phyloP scores from a whole-genome alignment of 2,329 filamentous ascomycete genomes.

The Fusarium subglutinans region DNA sequence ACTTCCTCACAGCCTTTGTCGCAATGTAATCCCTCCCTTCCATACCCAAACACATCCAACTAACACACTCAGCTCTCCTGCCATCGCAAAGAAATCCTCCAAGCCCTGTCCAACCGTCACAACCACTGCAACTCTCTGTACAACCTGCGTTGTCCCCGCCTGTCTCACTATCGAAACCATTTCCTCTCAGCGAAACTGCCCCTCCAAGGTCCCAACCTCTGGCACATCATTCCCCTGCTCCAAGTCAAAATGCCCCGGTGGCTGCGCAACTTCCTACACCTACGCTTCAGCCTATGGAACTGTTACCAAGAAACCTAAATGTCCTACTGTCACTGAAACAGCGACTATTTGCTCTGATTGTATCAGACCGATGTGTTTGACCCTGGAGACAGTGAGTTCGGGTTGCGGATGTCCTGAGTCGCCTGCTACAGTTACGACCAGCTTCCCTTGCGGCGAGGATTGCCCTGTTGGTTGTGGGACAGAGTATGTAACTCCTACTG shows the following conservation, averaged over 20 bases:
- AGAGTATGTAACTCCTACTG: constrained; percentile 40
- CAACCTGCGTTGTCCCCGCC: constrained; percentile 44
- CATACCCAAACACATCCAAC: not conserved
- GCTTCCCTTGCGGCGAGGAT: constrained; percentile 40
- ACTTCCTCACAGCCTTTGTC: constrained; percentile 8
- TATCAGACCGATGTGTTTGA: constrained; percentile 44
- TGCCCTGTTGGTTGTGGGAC: constrained; percentile 45
- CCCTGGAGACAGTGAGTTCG: constrained; percentile 44
- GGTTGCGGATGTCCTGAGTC: constrained; percentile 46
- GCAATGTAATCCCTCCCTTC: constrained; percentile 1
- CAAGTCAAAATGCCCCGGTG: constrained; percentile 31
- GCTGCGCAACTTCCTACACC: constrained; percentile 41
- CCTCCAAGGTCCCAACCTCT: constrained; percentile 41
- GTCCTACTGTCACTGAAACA: constrained; percentile 49
- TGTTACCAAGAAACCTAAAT: constrained; percentile 23
- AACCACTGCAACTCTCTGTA: constrained; percentile 45
- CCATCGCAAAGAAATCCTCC: constrained; percentile 5
- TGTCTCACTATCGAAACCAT: constrained; percentile 47
- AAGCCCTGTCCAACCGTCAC: constrained; percentile 48
- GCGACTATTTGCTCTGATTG: constrained; percentile 48
- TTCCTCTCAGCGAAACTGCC: constrained; percentile 45
- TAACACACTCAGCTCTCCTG: constrained; percentile 12
- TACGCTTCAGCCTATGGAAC: constrained; percentile 30
- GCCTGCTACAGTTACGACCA: constrained; percentile 43
- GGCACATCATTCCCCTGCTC: constrained; percentile 38